Percentiles rank a stretch among this genome's conserved stretches.
Conservation (phyloP, 129 eudicot genomes). For the Calendula officinalis region DNA sequence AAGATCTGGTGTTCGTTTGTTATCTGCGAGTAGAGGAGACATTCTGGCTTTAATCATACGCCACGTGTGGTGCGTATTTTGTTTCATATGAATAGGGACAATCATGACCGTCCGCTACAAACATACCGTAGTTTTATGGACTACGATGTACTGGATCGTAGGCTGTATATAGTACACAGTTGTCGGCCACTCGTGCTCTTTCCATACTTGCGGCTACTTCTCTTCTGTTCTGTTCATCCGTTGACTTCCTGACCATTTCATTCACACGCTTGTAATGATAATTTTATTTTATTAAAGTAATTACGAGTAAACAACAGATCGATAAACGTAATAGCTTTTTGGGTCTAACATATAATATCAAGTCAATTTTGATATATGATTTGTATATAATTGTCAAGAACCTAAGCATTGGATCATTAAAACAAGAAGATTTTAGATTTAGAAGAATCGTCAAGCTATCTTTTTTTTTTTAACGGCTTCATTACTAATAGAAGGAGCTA, state of each 20-base stretch:
- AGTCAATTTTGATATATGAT: too few relatives aligned
- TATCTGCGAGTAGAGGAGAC: conserved; percentile 29
- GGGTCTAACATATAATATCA: too few relatives aligned
- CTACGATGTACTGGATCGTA: conserved; percentile 21
- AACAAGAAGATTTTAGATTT: too few relatives aligned
- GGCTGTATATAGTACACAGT: conserved; percentile 19
- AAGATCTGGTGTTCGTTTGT: conserved; percentile 30
- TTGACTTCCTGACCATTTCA: conserved; percentile 26
- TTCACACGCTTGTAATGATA: conserved; percentile 15
- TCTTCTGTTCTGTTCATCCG: conserved; percentile 21
- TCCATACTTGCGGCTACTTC: conserved; percentile 25
- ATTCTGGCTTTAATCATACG: conserved; percentile 27
- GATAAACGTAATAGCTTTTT: too few relatives aligned
- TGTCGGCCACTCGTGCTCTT: conserved; percentile 40
- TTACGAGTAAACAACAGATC: too few relatives aligned
- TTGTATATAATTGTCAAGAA: too few relatives aligned
- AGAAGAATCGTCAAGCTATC: too few relatives aligned
- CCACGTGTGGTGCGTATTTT: conserved; percentile 30
- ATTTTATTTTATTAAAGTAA: too few relatives aligned
- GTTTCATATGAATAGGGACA: conserved; percentile 18
- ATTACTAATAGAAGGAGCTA: too few relatives aligned
- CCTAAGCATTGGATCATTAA: too few relatives aligned
- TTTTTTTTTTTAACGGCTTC: too few relatives aligned
- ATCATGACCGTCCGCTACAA: conserved; percentile 30
- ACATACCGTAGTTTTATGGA: conserved; percentile 14